Conservation (phyloP, 2,329 filamentous ascomycete species). For the Ceratocystis colombiana region DNA sequence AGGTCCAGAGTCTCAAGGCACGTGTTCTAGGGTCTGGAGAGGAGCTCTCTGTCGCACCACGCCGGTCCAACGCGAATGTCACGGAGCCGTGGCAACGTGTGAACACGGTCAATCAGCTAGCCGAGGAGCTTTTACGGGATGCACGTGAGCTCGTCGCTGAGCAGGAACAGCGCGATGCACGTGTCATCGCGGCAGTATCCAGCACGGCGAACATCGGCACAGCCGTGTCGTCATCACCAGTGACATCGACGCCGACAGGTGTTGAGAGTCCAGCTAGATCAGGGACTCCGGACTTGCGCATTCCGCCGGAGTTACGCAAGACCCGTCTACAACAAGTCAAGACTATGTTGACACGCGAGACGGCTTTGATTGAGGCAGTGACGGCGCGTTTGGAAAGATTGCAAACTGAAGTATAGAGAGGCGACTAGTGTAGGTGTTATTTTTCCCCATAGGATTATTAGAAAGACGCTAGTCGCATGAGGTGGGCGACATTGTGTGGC, state of each 20-base stretch:
- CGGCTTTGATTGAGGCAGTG: constrained; percentile 57
- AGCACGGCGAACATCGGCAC: constrained; percentile 18
- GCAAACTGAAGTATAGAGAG: constrained; percentile 29
- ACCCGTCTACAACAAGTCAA: constrained; percentile 56
- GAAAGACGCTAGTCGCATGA: not conserved
- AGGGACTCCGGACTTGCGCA: constrained; percentile 39
- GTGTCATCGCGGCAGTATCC: constrained; percentile 16
- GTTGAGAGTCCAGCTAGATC: constrained; percentile 27
- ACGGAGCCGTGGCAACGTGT: constrained; percentile 49
- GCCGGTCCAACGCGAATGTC: constrained; percentile 34
- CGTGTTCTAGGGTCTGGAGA: constrained; percentile 36
- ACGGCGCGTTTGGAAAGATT: constrained; percentile 52
- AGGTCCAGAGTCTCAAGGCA: constrained; percentile 45
- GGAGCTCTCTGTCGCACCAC: constrained; percentile 27
- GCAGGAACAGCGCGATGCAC: constrained; percentile 21
- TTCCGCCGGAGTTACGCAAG: constrained; percentile 51
- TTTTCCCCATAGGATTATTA: not conserved
- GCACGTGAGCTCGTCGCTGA: constrained; percentile 37
- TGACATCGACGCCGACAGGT: constrained; percentile 7
- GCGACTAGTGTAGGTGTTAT: not conserved
- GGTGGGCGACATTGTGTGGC: not conserved
- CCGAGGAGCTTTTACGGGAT: constrained; percentile 44
- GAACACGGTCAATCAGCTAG: constrained; percentile 45
- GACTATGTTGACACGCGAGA: constrained; percentile 53
- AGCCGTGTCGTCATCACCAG: constrained; percentile 27